Conservation (phyloP, 208 protist species). For the Polymyxa betae region DNA sequence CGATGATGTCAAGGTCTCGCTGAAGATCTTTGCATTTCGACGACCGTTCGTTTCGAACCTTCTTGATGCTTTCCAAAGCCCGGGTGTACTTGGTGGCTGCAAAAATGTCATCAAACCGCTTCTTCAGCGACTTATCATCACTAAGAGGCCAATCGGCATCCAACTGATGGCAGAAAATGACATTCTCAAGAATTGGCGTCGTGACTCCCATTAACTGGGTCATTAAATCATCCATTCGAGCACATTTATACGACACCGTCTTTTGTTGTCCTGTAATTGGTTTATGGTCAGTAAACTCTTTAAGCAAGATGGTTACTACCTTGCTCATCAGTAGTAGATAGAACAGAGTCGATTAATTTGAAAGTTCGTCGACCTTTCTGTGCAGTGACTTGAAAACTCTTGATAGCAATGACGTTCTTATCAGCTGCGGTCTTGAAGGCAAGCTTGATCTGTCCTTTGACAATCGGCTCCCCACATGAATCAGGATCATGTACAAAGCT, state of each 20-base stretch:
- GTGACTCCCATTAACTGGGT: conserved; percentile 95
- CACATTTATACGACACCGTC: conserved; percentile 67
- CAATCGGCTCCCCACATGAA: conserved; percentile 72
- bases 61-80: conserved; percentile 57
- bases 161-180: conserved; percentile 91
- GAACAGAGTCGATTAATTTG: conserved; percentile 36
- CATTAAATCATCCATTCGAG: conserved; percentile 91
- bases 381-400: background rate
- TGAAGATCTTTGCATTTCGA: conserved; percentile 21
- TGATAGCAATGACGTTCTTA: background rate
- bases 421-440: background rate
- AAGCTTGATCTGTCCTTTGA: conserved; percentile 92
- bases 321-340: conserved; percentile 20
- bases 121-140: conserved; percentile 58
- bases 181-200: conserved; percentile 93
- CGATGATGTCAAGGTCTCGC: conserved; percentile 8
- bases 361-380: background rate
- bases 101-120: conserved; percentile 67
- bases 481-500: conserved; percentile 97
- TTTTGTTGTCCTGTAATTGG: background rate
- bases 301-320: conserved; percentile 11
- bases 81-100: conserved; percentile 57
- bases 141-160: conserved; percentile 66
- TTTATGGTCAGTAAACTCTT: background rate
- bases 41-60: conserved; percentile 49